Percentiles rank a stretch among this genome's conserved stretches.
phyloP scores from a whole-genome alignment of 495 filamentous ascomycete genomes.

The Chaetomium cochliodes region DNA sequence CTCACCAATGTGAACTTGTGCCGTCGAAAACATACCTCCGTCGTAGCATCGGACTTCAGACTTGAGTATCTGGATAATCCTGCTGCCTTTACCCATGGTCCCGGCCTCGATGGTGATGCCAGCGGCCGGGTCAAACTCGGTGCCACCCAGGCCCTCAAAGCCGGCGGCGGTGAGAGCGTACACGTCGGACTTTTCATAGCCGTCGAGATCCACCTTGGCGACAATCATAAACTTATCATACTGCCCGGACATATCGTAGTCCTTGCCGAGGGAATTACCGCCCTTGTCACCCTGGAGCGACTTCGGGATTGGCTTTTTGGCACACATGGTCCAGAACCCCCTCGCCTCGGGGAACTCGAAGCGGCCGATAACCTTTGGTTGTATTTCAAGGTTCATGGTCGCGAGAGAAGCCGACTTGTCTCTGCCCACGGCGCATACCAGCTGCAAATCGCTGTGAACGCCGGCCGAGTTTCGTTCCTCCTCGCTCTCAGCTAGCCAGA shows the following conservation, averaged over 20 bases:
- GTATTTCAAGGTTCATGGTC: conserved; percentile 71
- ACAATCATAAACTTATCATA: conserved; percentile 70
- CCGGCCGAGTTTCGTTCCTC: conserved; percentile 44
- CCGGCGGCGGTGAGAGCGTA: conserved; percentile 60
- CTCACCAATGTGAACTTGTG: conserved; percentile 9
- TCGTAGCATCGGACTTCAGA: conserved; percentile 87
- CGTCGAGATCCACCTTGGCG: conserved; percentile 57
- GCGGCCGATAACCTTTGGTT: conserved; percentile 60
- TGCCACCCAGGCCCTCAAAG: conserved; percentile 63
- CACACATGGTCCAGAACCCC: conserved; percentile 63
- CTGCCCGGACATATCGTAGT: conserved; percentile 52
- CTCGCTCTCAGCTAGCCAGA: conserved; percentile 43
- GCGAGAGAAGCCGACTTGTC: conserved; percentile 68
- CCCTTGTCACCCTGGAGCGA: conserved; percentile 52
- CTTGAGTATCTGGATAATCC: conserved; percentile 80
- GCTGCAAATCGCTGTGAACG: conserved; percentile 59
- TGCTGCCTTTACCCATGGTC: conserved; percentile 66
- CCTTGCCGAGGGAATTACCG: conserved; percentile 47
- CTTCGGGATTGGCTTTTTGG: conserved; percentile 57
- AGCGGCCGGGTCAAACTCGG: conserved; percentile 86
- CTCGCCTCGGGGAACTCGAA: conserved; percentile 61
- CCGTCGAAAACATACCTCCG: conserved; percentile 58
- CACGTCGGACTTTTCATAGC: conserved; percentile 57
- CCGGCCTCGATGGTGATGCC: conserved; percentile 80
- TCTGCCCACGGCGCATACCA: conserved; percentile 70